Conservation (phyloP, 2,329 filamentous ascomycete genomes). For the Botrytis elliptica region DNA sequence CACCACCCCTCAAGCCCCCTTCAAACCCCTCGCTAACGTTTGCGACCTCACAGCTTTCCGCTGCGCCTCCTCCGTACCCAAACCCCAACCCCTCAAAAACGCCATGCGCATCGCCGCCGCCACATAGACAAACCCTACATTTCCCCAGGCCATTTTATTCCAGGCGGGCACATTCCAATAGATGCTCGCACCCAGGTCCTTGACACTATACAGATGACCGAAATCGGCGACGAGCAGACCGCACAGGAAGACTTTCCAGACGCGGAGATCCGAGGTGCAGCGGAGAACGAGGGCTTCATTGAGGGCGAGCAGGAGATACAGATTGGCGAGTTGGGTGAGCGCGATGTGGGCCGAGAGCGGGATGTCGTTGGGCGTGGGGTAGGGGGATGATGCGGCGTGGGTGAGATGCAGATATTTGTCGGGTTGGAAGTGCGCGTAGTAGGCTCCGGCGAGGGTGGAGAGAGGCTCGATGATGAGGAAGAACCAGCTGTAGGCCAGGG, state of each 20-base stretch:
- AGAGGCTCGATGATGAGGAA: constrained; percentile 71
- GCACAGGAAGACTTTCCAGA: constrained; percentile 68
- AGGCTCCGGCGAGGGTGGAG: constrained; percentile 52
- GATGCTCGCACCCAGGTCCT: constrained; percentile 56
- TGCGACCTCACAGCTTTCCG: background rate
- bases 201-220: constrained; percentile 69
- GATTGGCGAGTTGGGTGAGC: constrained; percentile 72
- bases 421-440: constrained; percentile 52
- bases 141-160: constrained; percentile 69
- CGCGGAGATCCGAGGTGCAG: constrained; percentile 62
- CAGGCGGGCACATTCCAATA: constrained; percentile 58
- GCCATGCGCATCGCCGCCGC: constrained; percentile 59
- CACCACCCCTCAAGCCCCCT: background rate
- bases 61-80: constrained; percentile 37
- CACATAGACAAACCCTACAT: constrained; percentile 68
- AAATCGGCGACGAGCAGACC: constrained; percentile 72
- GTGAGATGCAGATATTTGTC: constrained; percentile 63
- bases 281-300: constrained; percentile 76
- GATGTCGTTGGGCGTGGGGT: constrained; percentile 34
- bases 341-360: constrained; percentile 64
- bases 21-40: background rate
- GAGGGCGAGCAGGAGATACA: constrained; percentile 74
- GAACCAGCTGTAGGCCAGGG: constrained; percentile 65
- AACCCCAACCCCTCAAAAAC: constrained; percentile 58
- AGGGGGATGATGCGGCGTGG: constrained; percentile 43